A percentile compares a stretch with the other conserved stretches of the same genome.
Conservation (phyloP, 805 yeast genomes). For the Starmerella cellae region DNA sequence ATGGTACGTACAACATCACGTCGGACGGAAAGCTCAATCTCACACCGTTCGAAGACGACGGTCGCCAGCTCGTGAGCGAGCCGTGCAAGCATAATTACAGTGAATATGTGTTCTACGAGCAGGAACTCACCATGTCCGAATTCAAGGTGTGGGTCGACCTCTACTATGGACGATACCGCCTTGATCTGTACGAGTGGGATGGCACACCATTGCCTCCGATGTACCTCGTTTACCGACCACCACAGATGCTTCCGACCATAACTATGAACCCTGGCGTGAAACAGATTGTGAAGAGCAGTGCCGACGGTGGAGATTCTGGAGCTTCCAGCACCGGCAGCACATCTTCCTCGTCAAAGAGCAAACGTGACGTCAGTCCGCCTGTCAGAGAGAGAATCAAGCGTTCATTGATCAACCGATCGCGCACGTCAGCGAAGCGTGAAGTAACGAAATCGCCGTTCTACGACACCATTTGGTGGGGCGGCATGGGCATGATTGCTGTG, state of each 20-base stretch:
- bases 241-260: slow-evolving; percentile 87
- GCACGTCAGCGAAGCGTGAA: slow-evolving; percentile 48
- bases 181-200: slow-evolving; percentile 55
- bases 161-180: slow-evolving; percentile 71
- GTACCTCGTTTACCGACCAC: slow-evolving; percentile 84
- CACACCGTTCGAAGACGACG: slow-evolving; percentile 73
- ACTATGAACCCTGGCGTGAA: slow-evolving; percentile 61
- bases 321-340: background rate
- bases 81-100: slow-evolving; percentile 53
- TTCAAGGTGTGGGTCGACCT: slow-evolving; percentile 52
- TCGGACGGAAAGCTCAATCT: slow-evolving; percentile 54
- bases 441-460: slow-evolving; percentile 14
- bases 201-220: slow-evolving; percentile 77
- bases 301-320: background rate
- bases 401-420: slow-evolving; percentile 63
- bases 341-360: background rate
- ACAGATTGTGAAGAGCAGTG: slow-evolving; percentile 29
- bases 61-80: slow-evolving; percentile 76
- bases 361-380: slow-evolving; percentile 9
- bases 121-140: slow-evolving; percentile 44
- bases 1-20: slow-evolving; percentile 59
- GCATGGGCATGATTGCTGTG: slow-evolving; percentile 28
- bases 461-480: slow-evolving; percentile 31
- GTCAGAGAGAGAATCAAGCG: slow-evolving; percentile 41
- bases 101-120: slow-evolving; percentile 56